These are phyloP conservation scores for Lyophyllum shimeji DNA, from an alignment of 768 basidiomycete genomes.

Conservation along the genomic window DNA sequence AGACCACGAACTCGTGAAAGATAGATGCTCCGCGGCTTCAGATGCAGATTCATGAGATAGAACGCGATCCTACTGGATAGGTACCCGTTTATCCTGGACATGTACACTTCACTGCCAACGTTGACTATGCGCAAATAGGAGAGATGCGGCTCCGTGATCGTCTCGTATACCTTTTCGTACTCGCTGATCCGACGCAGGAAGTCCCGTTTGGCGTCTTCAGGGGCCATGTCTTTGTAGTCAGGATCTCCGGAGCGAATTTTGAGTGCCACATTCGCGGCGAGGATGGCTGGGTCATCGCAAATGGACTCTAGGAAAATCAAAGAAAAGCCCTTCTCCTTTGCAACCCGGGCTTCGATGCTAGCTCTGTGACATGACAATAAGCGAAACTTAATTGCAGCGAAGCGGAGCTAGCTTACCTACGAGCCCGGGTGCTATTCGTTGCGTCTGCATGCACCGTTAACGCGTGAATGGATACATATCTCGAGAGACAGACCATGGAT, in stretches of 20 bases:
- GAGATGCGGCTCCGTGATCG: conserved; percentile 87
- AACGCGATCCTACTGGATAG: conserved; percentile 96
- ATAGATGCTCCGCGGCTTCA: conserved; percentile 96
- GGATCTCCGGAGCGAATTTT: conserved; percentile 98
- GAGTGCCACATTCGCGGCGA: conserved; percentile 93
- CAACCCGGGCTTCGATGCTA: conserved; percentile 81
- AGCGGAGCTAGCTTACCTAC: conserved; percentile 52
- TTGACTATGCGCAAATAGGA: conserved; percentile 92
- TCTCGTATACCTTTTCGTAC: conserved; percentile 96
- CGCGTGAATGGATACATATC: neutral
- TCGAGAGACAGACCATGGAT: conserved; percentile 76
- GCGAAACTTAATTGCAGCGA: neutral
- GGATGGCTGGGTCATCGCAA: conserved; percentile 91
- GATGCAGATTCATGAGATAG: conserved; percentile 97
- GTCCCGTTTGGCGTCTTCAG: conserved; percentile 83
- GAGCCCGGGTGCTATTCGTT: conserved; percentile 82
- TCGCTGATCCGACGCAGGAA: conserved; percentile 88
- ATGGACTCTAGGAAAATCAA: conserved; percentile 94
- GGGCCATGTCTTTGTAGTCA: conserved; percentile 90
- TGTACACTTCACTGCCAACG: conserved; percentile 86
- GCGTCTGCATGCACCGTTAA: conserved; percentile 60
- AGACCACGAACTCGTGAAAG: conserved; percentile 76
- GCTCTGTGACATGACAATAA: conserved; percentile 43
- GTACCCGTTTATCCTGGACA: conserved; percentile 90
- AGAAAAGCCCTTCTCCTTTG: conserved; percentile 81